Percentiles rank a stretch among this genome's conserved stretches.
Conservation (phyloP, 2,329 filamentous ascomycete genomes). For the Thermothelomyces thermophilus region DNA sequence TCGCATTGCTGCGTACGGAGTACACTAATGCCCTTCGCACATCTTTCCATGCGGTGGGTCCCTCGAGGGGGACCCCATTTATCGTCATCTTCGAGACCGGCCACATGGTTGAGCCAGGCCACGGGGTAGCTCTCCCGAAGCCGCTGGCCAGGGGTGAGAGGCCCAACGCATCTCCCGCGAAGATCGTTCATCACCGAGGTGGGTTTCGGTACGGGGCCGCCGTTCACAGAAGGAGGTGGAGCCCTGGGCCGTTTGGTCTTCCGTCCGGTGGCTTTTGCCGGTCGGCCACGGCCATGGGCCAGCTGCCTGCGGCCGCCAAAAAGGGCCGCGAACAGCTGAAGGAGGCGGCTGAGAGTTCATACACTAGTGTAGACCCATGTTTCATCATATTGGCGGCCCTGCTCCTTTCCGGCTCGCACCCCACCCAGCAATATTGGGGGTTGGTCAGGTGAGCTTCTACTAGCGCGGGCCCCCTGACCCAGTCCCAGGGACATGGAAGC, state of each 20-base stretch:
- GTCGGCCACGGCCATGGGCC: neutral
- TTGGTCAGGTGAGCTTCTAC: too few species aligned
- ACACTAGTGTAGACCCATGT: constrained; percentile 3
- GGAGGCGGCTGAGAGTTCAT: neutral
- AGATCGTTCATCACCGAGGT: constrained; percentile 3
- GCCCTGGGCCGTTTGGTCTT: neutral
- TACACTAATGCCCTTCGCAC: too few species aligned
- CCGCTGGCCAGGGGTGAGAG: constrained; percentile 3
- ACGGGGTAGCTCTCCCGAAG: constrained; percentile 8
- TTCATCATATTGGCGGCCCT: neutral
- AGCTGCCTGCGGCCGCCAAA: neutral
- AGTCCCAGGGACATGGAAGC: too few species aligned
- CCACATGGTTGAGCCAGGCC: constrained; percentile 7
- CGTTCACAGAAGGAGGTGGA: neutral
- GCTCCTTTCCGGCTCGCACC: neutral
- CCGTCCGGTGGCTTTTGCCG: neutral
- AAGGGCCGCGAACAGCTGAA: neutral
- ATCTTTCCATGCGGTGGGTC: too few species aligned
- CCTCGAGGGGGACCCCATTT: neutral
- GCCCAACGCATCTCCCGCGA: neutral
- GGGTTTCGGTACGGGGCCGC: neutral
- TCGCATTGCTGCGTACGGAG: too few species aligned
- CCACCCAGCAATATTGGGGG: constrained; percentile 8
- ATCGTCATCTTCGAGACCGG: constrained; percentile 4
- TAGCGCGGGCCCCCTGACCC: too few species aligned